Evolutionary conservation across 116 monocot genomes (phyloP).

Genomic region (Zostera marina): DNA sequence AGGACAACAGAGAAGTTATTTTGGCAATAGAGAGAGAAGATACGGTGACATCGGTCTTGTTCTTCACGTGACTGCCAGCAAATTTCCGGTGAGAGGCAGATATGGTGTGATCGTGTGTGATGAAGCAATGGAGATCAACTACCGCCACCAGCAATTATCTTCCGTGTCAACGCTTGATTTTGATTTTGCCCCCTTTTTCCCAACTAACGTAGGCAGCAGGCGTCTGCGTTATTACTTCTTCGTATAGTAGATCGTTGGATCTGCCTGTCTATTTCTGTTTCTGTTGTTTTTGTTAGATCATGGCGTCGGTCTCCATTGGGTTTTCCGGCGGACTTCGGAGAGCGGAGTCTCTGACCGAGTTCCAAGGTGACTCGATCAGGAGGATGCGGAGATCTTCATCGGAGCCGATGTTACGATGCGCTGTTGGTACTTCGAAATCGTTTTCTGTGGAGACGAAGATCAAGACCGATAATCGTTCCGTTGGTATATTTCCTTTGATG

Average conservation of each 20-base stretch:
- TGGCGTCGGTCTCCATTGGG: constrained; percentile 8
- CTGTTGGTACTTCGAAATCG: constrained; percentile 5
- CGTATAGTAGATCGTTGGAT: no score
- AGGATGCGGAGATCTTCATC: constrained; percentile 47
- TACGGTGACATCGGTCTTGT: no score
- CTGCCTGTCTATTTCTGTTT: no score
- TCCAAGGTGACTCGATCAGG: constrained; percentile 5
- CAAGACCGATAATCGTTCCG: constrained; percentile 28
- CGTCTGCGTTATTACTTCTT: no score
- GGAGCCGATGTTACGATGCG: constrained; percentile 32
- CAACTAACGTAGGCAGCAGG: not conserved
- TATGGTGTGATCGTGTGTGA: not conserved
- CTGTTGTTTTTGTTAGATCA: not conserved
- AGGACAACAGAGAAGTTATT: no score
- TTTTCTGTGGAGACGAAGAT: constrained; percentile 12
- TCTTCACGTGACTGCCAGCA: no score
- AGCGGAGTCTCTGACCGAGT: constrained; percentile 5
- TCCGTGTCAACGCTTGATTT: no score
- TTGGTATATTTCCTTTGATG: constrained; percentile 19
- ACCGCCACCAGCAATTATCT: not conserved
- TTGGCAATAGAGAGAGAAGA: no score
- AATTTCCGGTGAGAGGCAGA: no score
- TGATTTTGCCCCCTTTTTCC: not conserved
- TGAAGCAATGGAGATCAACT: not conserved
- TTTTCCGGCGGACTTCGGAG: not conserved